Percentiles rank a stretch among this genome's conserved stretches.
These are phyloP conservation scores for Theobroma cacao DNA, from an alignment of 345 rosid species.

Conservation along the genomic window DNA sequence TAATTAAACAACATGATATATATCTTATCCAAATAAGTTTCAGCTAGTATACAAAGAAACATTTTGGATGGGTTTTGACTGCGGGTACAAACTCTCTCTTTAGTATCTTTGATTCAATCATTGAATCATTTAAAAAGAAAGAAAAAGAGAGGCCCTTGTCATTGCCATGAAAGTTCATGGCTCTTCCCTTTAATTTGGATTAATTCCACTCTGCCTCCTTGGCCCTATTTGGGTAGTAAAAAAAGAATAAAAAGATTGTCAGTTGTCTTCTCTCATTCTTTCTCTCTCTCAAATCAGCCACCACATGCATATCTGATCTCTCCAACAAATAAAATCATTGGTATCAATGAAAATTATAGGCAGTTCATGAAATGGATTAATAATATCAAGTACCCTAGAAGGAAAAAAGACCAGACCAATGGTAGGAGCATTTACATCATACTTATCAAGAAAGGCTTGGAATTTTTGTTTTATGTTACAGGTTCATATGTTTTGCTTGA, in stretches of 20 bases:
- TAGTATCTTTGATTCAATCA: conserved; percentile 20
- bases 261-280: no score
- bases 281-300: neutral
- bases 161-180: conserved; percentile 29
- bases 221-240: neutral
- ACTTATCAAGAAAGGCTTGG: neutral
- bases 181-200: conserved; percentile 7
- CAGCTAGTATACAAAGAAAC: neutral
- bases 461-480: neutral
- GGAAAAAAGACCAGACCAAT: neutral
- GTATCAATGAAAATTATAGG: neutral
- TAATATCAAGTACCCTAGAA: neutral
- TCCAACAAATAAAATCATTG: neutral
- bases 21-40: neutral
- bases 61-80: neutral
- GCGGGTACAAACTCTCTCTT: conserved; percentile 11
- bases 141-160: conserved; percentile 20
- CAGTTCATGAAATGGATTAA: neutral
- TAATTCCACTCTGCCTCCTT: neutral
- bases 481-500: neutral
- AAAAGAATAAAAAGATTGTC: no score
- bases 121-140: conserved; percentile 13
- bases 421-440: neutral
- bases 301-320: neutral
- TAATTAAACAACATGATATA: neutral